Base-by-base conservation (phyloP, 140 eudicot species). In the Cichorium intybus region DNA sequence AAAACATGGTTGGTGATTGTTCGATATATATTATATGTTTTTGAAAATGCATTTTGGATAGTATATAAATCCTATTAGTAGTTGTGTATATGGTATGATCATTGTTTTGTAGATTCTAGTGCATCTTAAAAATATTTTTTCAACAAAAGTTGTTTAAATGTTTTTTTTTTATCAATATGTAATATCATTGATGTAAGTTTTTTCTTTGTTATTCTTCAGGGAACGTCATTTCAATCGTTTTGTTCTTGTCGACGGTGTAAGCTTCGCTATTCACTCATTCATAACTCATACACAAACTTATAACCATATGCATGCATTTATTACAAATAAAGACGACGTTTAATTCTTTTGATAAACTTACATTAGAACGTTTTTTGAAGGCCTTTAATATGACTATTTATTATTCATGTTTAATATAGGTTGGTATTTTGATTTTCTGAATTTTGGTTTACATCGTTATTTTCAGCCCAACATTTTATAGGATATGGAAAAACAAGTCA, bases 241-340 rank as follows among this genome's bases (percentile, higher is more conserved):
- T 77, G 70, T 77, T 77, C 82, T 50, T 77, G 55, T 77, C 82
- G 6, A 65, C 82, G 4, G 70, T 77, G 82, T 77, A 77, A 64
- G 82, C 11, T 72, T 31, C 10, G 4, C 12, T 26, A 21, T 24
- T 46, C 5, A 60, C 12, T 31, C 5, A 12, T 7, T 48, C 2
- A n/a, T 9, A 17, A 47, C 26, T 18, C 6, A 48, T 11, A 39
- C 9, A 33, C 10, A 17, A 3, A 39, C 24, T 21, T 3, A 20
- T 65, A 64, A 6, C 11, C 11, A 3, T 29, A 17, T 24, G 33
- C 29, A 47, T 12, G 52, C 20, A 10, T 18, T 22, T 51, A 28
- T n/a, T n/a, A n/a, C n/a, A n/a, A n/a, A n/a, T n/a, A n/a, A n/a
- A n/a, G n/a, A n/a, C n/a, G n/a, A n/a, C n/a, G n/a, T n/a, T n/a